Percentiles rank a stretch among this genome's conserved stretches.
Conservation (phyloP, 2,329 filamentous ascomycete genomes). For the Penicillium sp. region DNA sequence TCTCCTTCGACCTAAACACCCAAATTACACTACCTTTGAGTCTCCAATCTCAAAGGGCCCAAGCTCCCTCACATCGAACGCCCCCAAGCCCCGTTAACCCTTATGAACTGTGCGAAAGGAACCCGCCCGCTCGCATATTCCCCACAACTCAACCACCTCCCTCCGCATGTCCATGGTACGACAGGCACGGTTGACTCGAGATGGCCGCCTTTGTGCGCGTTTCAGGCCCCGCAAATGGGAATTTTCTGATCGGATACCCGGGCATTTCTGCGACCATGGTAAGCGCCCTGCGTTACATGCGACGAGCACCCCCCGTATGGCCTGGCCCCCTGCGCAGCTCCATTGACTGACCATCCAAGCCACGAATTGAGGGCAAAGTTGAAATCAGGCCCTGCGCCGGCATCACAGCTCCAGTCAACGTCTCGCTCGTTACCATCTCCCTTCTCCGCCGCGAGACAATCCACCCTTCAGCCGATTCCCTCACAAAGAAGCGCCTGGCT, state of each 20-base stretch:
- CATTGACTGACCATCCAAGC: conserved; percentile 51
- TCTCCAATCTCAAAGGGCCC: background rate
- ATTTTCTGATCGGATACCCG: conserved; percentile 93
- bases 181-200: conserved; percentile 39
- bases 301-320: background rate
- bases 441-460: conserved; percentile 93
- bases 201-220: conserved; percentile 88
- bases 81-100: background rate
- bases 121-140: conserved; percentile 25
- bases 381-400: conserved; percentile 87
- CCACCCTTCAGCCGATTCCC: conserved; percentile 89
- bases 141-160: conserved; percentile 28
- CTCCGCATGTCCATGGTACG: conserved; percentile 41
- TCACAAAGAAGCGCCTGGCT: conserved; percentile 86
- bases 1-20: background rate
- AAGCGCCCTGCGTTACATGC: conserved; percentile 44
- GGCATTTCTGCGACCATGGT: conserved; percentile 97
- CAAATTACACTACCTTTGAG: background rate
- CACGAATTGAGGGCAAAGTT: conserved; percentile 95
- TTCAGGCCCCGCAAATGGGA: conserved; percentile 93
- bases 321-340: conserved; percentile 2
- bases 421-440: conserved; percentile 91
- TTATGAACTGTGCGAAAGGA: conserved; percentile 30
- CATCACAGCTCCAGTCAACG: conserved; percentile 79
- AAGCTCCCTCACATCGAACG: background rate